Evolutionary conservation across 2,329 filamentous ascomycete species (phyloP).

Genomic region (Parafenestella ontariensis): DNA sequence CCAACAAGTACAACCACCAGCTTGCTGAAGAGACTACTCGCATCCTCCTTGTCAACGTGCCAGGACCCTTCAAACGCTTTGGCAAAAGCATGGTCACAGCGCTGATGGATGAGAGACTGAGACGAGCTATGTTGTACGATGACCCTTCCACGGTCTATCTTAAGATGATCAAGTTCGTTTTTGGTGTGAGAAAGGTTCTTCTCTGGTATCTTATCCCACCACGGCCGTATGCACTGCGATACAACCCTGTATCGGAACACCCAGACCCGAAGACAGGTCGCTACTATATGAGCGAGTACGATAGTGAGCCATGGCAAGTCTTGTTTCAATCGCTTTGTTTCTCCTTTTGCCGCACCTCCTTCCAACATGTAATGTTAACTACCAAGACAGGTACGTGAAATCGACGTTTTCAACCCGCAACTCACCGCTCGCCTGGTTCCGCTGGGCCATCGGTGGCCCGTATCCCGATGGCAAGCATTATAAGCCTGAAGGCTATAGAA

Average conservation of each 20-base stretch:
- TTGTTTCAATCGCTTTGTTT: conserved; percentile 19
- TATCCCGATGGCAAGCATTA: conserved; percentile 65
- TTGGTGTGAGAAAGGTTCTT: conserved; percentile 62
- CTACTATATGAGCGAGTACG: conserved; percentile 25
- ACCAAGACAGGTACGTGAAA: conserved; percentile 30
- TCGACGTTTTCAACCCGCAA: conserved; percentile 25
- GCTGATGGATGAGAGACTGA: conserved; percentile 69
- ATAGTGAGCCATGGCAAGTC: conserved; percentile 50
- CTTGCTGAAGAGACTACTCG: conserved; percentile 66
- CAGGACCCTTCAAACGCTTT: conserved; percentile 52
- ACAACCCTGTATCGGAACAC: conserved; percentile 50
- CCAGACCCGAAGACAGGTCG: conserved; percentile 56
- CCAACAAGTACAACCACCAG: conserved; percentile 44
- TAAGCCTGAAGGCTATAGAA: conserved; percentile 61
- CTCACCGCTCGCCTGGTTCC: conserved; percentile 22
- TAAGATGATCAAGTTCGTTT: conserved; percentile 54
- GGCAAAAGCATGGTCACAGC: conserved; percentile 62
- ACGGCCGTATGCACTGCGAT: conserved; percentile 49
- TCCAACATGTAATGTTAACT: conserved; percentile 1
- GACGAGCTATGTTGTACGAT: conserved; percentile 64
- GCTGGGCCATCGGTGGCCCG: conserved; percentile 67
- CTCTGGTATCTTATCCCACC: conserved; percentile 68
- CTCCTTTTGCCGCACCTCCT: background rate
- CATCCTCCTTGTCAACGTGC: conserved; percentile 66
- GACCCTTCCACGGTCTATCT: conserved; percentile 47